A percentile compares a stretch with the other conserved stretches of the same genome.
Evolutionary conservation across 495 filamentous ascomycete genomes (phyloP).

Genomic region (Astrocystis sublimbata): DNA sequence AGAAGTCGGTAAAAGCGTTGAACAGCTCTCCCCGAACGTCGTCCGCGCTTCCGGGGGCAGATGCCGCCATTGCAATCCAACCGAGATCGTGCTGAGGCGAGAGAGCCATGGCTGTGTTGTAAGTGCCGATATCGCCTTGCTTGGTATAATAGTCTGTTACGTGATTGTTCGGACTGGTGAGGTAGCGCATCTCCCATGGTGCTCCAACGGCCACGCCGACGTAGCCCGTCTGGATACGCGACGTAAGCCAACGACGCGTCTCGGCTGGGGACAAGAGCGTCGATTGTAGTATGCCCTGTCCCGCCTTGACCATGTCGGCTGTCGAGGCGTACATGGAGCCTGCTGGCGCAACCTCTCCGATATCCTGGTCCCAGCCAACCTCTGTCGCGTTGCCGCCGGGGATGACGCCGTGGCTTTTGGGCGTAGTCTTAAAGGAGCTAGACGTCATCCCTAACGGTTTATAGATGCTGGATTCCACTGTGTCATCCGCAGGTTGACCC

Average conservation of each 20-base stretch:
- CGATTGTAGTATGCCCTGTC: constrained; percentile 52
- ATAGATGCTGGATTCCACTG: constrained; percentile 33
- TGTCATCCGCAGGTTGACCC: constrained; percentile 10
- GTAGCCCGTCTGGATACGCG: constrained; percentile 45
- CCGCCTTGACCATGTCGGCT: constrained; percentile 49
- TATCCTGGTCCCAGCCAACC: constrained; percentile 11
- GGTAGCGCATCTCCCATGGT: constrained; percentile 58
- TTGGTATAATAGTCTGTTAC: constrained; percentile 56
- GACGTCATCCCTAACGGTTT: constrained; percentile 17
- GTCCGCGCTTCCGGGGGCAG: constrained; percentile 20
- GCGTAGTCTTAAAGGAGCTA: constrained; percentile 14
- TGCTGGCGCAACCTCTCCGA: constrained; percentile 30
- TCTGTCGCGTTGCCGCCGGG: constrained; percentile 12
- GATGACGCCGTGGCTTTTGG: constrained; percentile 6
- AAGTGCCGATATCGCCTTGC: constrained; percentile 49
- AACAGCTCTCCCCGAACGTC: constrained; percentile 37
- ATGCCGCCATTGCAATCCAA: constrained; percentile 48
- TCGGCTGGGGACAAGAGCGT: constrained; percentile 39
- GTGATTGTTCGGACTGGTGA: constrained; percentile 36
- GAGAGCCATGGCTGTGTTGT: constrained; percentile 47
- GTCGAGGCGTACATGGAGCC: constrained; percentile 53
- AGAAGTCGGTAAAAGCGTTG: neutral
- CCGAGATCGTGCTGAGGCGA: constrained; percentile 57
- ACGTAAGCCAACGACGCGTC: constrained; percentile 59
- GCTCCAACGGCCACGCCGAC: constrained; percentile 47